Percentiles rank a stretch among this genome's conserved stretches.
phyloP scores from a whole-genome alignment of 345 rosid species.

The Bruguiera sexangula region DNA sequence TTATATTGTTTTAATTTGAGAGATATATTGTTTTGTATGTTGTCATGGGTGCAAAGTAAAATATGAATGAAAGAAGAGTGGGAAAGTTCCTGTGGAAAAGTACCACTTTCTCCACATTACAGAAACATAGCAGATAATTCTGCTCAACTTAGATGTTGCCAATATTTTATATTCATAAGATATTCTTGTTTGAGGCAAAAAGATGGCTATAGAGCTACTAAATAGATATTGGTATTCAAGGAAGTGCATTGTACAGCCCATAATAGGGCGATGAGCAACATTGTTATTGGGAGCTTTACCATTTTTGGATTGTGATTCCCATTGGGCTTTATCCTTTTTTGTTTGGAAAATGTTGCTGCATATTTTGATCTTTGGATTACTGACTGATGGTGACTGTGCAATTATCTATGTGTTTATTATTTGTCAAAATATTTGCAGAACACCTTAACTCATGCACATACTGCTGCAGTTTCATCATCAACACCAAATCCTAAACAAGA shows the following conservation, averaged over 20 bases:
- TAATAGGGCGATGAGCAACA: too few relatives aligned
- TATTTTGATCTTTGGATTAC: neutral
- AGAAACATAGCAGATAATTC: neutral
- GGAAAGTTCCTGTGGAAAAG: neutral
- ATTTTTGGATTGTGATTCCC: neutral
- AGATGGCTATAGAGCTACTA: too few relatives aligned
- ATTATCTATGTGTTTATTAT: conserved; percentile 9
- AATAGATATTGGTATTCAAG: too few relatives aligned
- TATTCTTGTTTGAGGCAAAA: too few relatives aligned
- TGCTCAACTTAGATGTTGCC: neutral
- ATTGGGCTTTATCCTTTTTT: neutral
- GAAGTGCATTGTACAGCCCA: too few relatives aligned
- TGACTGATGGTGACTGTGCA: neutral
- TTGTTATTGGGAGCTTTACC: too few relatives aligned
- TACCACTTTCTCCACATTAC: neutral
- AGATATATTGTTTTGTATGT: too few relatives aligned
- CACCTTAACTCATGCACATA: conserved; percentile 38
- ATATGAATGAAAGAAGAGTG: too few relatives aligned
- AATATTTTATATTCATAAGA: too few relatives aligned
- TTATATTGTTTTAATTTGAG: too few relatives aligned
- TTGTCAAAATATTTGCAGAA: conserved; percentile 45
- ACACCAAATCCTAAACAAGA: conserved; percentile 40
- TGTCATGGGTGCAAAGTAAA: too few relatives aligned
- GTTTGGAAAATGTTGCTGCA: neutral
- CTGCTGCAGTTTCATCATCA: conserved; percentile 50